Evolutionary conservation across 202 grass and related monocot species (phyloP).

Genomic region (Dendrocalamus latiflorus): DNA sequence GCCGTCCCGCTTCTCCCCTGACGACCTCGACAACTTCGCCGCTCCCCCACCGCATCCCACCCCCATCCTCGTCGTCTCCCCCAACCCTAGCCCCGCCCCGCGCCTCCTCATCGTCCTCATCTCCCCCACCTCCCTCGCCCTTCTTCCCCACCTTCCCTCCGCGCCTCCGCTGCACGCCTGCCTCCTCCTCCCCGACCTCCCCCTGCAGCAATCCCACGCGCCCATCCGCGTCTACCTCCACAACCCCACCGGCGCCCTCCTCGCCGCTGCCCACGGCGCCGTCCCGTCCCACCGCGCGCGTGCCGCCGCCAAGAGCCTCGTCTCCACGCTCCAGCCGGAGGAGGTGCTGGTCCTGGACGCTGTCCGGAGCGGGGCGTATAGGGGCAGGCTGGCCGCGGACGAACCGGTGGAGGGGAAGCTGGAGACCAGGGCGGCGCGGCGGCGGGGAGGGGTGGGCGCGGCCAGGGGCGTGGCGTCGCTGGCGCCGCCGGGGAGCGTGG

Average conservation of each 20-base stretch:
- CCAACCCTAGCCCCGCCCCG: constrained; percentile 29
- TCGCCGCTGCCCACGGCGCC: constrained; percentile 49
- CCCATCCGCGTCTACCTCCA: constrained; percentile 51
- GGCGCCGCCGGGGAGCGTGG: constrained; percentile 70
- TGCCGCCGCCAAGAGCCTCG: constrained; percentile 54
- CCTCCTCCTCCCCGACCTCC: constrained; percentile 62
- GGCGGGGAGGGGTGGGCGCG: constrained; percentile 26
- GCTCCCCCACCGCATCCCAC: constrained; percentile 31
- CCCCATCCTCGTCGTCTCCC: constrained; percentile 63
- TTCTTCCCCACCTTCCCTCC: constrained; percentile 27
- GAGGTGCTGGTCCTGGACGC: constrained; percentile 70
- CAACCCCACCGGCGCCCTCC: constrained; percentile 40
- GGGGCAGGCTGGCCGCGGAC: constrained; percentile 61
- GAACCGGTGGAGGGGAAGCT: constrained; percentile 75
- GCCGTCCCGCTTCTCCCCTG: constrained; percentile 75
- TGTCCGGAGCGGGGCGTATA: constrained; percentile 59
- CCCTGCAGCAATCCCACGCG: constrained; percentile 36
- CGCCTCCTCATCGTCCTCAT: constrained; percentile 59
- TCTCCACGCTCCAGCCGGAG: constrained; percentile 54
- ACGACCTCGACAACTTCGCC: constrained; percentile 90
- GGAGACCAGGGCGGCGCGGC: constrained; percentile 64
- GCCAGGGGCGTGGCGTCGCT: constrained; percentile 25
- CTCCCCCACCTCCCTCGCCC: constrained; percentile 54
- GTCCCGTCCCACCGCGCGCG: constrained; percentile 54
- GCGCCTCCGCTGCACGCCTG: constrained; percentile 43